Conservation (phyloP, 2,329 filamentous ascomycete species). For the Aulographum hederae region DNA sequence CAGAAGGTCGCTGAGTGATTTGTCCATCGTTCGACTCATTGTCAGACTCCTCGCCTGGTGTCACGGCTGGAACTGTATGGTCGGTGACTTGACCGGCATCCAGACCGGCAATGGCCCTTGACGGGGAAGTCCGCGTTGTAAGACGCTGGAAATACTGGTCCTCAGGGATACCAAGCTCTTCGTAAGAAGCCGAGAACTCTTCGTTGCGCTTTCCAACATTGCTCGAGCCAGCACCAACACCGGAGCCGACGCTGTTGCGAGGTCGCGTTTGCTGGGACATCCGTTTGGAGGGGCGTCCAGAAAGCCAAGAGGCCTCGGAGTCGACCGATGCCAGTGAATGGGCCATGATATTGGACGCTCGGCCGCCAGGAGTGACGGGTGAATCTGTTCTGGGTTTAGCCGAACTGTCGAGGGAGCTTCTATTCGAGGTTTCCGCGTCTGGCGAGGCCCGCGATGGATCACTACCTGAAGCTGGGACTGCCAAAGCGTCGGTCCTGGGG, state of each 20-base stretch:
- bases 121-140: constrained; percentile 27
- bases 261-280: constrained; percentile 25
- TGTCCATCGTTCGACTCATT: constrained; percentile 14
- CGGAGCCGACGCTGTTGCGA: constrained; percentile 27
- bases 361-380: too few relatives aligned
- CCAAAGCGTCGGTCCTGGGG: not conserved
- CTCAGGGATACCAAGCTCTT: constrained; percentile 46
- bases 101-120: constrained; percentile 13
- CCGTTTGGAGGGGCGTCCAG: constrained; percentile 44
- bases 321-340: constrained; percentile 87
- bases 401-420: constrained; percentile 1
- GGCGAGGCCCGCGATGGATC: constrained; percentile 21
- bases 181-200: constrained; percentile 33
- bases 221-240: constrained; percentile 17
- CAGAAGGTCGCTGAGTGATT: constrained; percentile 11
- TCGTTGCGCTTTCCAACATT: constrained; percentile 29
- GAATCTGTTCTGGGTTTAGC: constrained; percentile 21
- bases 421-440: constrained; percentile 12
- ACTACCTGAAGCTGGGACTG: not conserved
- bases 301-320: constrained; percentile 91
- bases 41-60: constrained; percentile 26
- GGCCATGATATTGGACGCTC: constrained; percentile 31
- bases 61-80: constrained; percentile 25
- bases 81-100: constrained; percentile 13
- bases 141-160: constrained; percentile 56